phyloP scores from a whole-genome alignment of 2,329 filamentous ascomycete species.

The Pestalotiopsis sp. region DNA sequence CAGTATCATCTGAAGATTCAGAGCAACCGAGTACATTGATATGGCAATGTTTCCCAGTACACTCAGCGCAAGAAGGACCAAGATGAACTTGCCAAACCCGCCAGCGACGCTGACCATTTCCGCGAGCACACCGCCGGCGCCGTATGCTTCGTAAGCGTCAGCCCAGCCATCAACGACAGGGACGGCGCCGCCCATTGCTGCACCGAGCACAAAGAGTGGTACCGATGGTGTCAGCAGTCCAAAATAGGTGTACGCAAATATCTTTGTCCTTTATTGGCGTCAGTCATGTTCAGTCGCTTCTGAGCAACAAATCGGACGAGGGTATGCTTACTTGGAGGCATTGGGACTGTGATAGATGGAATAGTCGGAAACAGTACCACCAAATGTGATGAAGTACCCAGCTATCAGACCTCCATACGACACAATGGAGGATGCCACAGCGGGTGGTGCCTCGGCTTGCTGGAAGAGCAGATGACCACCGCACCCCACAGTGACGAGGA shows the following conservation, averaged over 20 bases:
- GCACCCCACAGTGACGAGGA: conserved; percentile 55
- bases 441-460: conserved; percentile 18
- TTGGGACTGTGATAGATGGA: conserved; percentile 56
- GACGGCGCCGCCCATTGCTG: conserved; percentile 27
- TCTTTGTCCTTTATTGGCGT: conserved; percentile 29
- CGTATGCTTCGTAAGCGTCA: conserved; percentile 23
- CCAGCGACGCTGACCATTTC: conserved; percentile 30
- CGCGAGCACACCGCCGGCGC: conserved; percentile 25
- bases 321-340: conserved; percentile 38
- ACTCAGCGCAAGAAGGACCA: conserved; percentile 39
- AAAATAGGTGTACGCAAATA: conserved; percentile 53
- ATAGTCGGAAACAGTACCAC: conserved; percentile 58
- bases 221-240: conserved; percentile 54
- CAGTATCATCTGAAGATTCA: conserved; percentile 43
- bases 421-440: conserved; percentile 32
- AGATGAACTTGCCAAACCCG: conserved; percentile 37
- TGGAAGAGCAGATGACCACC: conserved; percentile 49
- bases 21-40: conserved; percentile 40
- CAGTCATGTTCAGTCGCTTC: conserved; percentile 8
- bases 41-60: conserved; percentile 40
- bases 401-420: conserved; percentile 51
- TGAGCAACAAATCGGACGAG: not conserved
- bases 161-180: conserved; percentile 23
- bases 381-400: conserved; percentile 58
- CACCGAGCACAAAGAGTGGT: conserved; percentile 46